Base-by-base conservation (phyloP, 23 red algal species). In the Gracilaria caudata region DNA sequence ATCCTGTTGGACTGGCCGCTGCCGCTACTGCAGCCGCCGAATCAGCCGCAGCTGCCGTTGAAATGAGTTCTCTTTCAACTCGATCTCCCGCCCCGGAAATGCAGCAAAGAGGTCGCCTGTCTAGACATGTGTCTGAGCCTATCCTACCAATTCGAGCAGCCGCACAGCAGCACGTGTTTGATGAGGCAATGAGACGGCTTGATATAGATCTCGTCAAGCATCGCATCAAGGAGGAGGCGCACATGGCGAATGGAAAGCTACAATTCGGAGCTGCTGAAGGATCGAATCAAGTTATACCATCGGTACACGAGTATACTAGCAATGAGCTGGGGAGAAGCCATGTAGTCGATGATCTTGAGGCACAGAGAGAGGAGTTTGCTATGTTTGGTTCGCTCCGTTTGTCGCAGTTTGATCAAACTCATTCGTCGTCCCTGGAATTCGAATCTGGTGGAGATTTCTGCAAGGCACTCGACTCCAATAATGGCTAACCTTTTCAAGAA, bases 1-100 rank as follows among this genome's bases (percentile, higher is more conserved):
- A 83, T 45, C 57, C 79, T 17, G 36, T 37, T 23, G 79, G 79
- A 7, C 14, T 83, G 13, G 79, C 79, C 11, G 79, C 51, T 26
- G 79, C 63, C 2, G 79, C 79, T 25, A 83, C 79, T 60, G 77
- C 77, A 39, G 77, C 77, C 32, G 77, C 77, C 16, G 77, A 58
- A 19, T 80, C 77, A 3, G 79, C 79, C 8, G 79, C 63, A 33
- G 79, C 79, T 3, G 79, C 32, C 3, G 79, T 63, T 43, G 58
- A 83, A 7, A 49, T 80, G 43, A 58, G 37, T 23, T 38, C 38
- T 26, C 39, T 75, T 26, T 29, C 70, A 24, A 26, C 8, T 29
- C 39, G 19, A 25, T 6, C 70, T 21, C 3, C 0, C 26, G 29
- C 5, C 49, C 13, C 70, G 21, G 40, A 29, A 49, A 0, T 24